These are phyloP conservation scores for Spizellomyces sp. DNA, from an alignment of 192 early-diverging fungal genomes.

Conservation along the genomic window DNA sequence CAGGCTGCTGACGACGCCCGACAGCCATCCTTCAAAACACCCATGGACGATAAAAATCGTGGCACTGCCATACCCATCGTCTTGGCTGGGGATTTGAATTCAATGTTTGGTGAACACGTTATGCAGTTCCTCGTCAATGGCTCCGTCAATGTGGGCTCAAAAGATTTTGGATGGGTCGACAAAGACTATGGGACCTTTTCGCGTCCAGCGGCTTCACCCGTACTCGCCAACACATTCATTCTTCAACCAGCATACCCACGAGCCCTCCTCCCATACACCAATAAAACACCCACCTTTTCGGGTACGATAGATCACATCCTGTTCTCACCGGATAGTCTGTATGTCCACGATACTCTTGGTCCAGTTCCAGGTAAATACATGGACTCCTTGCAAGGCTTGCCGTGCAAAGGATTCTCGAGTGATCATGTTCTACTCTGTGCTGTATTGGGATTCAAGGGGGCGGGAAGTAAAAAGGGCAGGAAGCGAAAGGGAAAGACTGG, in stretches of 20 bases:
- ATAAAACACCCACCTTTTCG: conserved; percentile 46
- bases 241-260: conserved; percentile 28
- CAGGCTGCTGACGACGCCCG: not conserved
- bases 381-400: not conserved
- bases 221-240: conserved; percentile 9
- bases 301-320: conserved; percentile 55
- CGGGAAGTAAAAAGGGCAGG: too few species aligned
- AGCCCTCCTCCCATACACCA: conserved; percentile 47
- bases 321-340: conserved; percentile 20
- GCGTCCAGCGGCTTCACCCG: not conserved
- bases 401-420: conserved; percentile 11
- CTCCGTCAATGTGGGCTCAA: conserved; percentile 20
- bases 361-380: conserved; percentile 9
- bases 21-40: too few species aligned
- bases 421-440: conserved; percentile 24
- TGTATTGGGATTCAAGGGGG: not conserved
- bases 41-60: conserved; percentile 6
- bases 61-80: conserved; percentile 42
- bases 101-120: conserved; percentile 43
- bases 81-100: conserved; percentile 50
- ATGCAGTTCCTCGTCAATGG: conserved; percentile 50
- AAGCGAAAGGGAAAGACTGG: too few species aligned
- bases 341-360: conserved; percentile 47
- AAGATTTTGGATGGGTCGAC: conserved; percentile 3
- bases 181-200: not conserved